These are phyloP conservation scores for Mucor irregularis DNA, from an alignment of 371 early-diverging fungal genomes.

Conservation along the genomic window DNA sequence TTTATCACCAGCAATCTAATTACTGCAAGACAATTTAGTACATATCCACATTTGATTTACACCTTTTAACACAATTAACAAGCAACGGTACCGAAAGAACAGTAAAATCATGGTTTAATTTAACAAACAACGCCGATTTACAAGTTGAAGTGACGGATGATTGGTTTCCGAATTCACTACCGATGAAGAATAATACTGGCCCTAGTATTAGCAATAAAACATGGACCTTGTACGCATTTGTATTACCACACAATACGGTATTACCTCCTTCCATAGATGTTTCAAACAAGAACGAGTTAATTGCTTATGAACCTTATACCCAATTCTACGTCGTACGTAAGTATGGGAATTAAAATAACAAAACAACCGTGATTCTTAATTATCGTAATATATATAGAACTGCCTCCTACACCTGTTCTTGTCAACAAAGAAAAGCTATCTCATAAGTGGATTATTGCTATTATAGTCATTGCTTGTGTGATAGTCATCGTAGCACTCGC, in stretches of 20 bases:
- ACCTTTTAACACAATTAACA: neutral
- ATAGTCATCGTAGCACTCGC: constrained; percentile 9
- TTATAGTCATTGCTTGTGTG: constrained; percentile 17
- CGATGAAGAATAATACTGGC: no score
- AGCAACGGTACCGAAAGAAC: neutral
- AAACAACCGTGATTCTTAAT: no score
- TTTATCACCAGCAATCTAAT: neutral
- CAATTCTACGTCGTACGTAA: constrained; percentile 14
- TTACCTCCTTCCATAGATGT: neutral
- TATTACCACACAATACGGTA: neutral
- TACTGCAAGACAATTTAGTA: neutral
- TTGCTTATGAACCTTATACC: neutral
- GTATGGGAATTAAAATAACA: neutral
- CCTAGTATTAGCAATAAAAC: constrained; percentile 9
- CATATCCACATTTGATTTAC: neutral
- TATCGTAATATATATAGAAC: constrained; percentile 12
- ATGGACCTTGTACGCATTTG: constrained; percentile 17
- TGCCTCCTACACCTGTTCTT: neutral
- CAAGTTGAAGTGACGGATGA: constrained; percentile 18
- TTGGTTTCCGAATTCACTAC: constrained; percentile 24
- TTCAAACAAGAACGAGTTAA: neutral
- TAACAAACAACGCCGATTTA: neutral
- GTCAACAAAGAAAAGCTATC: neutral
- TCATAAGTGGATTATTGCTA: constrained; percentile 21
- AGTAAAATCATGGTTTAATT: constrained; percentile 18